Evolutionary conservation across 2,329 filamentous ascomycete genomes (phyloP).

Genomic region (Ceratocystis destructans): DNA sequence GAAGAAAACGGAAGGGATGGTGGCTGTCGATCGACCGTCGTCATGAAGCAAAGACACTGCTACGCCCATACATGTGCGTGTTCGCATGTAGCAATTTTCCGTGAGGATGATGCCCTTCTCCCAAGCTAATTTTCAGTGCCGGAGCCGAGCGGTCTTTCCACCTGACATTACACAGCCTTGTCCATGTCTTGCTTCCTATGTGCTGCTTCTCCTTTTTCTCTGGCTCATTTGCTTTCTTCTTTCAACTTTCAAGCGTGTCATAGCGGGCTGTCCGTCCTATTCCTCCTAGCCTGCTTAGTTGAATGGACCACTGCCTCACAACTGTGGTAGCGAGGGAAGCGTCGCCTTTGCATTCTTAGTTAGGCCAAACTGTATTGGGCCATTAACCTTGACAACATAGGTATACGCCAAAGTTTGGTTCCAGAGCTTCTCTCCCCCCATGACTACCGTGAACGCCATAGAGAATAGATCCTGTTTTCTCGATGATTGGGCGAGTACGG

Average conservation of each 20-base stretch:
- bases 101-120: too few relatives aligned
- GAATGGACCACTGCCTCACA: neutral
- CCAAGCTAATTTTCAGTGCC: neutral
- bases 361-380: neutral
- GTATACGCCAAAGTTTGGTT: neutral
- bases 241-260: neutral
- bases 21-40: neutral
- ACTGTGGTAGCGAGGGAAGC: neutral
- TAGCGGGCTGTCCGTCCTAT: neutral
- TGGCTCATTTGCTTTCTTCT: neutral
- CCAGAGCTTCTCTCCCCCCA: neutral
- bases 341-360: neutral
- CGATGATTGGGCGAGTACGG: neutral
- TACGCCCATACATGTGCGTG: neutral
- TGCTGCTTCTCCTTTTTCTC: neutral
- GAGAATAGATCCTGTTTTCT: neutral
- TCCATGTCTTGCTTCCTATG: neutral
- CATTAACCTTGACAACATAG: too few relatives aligned
- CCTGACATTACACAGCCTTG: neutral
- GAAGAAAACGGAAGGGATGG: neutral
- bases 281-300: neutral
- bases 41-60: neutral
- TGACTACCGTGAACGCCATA: neutral
- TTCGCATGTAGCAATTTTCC: neutral
- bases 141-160: neutral